Percentiles rank a stretch among this genome's conserved stretches.
Evolutionary conservation across 345 rosid species (phyloP).

Genomic region (Syzygium jambos): DNA sequence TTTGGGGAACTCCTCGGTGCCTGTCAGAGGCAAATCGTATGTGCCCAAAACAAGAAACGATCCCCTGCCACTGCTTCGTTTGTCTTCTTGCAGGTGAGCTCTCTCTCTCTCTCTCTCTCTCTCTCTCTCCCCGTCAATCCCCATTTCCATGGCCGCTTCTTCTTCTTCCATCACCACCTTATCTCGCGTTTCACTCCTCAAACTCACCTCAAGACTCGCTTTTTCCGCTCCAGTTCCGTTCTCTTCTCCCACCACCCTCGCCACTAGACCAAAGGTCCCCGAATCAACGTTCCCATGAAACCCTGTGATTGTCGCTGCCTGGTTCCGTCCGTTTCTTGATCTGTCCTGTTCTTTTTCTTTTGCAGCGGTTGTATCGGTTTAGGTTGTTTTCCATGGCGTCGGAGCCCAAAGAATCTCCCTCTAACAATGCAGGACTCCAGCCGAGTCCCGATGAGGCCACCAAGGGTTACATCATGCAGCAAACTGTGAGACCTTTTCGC

Average conservation of each 20-base stretch:
- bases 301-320: neutral
- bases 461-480: slow-evolving; percentile 80
- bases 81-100: neutral
- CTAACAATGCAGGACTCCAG: slow-evolving; percentile 75
- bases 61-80: neutral
- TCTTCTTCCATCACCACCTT: neutral
- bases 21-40: neutral
- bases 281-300: neutral
- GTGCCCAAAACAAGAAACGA: neutral
- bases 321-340: neutral
- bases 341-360: neutral
- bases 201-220: neutral
- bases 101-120: neutral
- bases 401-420: slow-evolving; percentile 56
- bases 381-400: slow-evolving; percentile 68
- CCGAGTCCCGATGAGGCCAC: slow-evolving; percentile 62
- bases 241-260: neutral
- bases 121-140: neutral
- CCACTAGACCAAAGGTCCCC: slow-evolving; percentile 1
- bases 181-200: neutral
- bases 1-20: neutral
- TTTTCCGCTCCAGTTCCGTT: neutral
- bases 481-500: slow-evolving; percentile 40
- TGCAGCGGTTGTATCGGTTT: slow-evolving; percentile 30
- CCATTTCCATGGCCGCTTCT: neutral